These are phyloP conservation scores for Pichia exigua DNA, from an alignment of 805 yeast species.

Conservation along the genomic window DNA sequence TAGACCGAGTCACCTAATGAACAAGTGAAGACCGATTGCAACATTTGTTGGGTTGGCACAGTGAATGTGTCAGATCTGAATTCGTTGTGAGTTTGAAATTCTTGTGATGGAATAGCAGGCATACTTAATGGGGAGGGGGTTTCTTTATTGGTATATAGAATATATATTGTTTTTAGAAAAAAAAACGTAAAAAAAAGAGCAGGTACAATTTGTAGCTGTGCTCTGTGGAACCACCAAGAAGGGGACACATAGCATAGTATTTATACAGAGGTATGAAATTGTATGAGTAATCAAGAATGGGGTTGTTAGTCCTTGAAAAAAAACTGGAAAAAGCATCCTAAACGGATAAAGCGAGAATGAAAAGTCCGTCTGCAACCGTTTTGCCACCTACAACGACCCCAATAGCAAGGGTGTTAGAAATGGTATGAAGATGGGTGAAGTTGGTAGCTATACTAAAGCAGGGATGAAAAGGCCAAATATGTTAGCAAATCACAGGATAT, in stretches of 20 bases:
- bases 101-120: background rate
- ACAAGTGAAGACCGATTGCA: slow-evolving; percentile 48
- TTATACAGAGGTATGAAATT: background rate
- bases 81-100: slow-evolving; percentile 34
- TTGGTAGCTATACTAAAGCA: background rate
- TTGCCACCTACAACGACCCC: background rate
- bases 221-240: background rate
- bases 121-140: background rate
- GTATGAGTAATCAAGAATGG: background rate
- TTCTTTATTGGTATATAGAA: too few species aligned
- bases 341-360: background rate
- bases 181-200: too few species aligned
- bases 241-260: background rate
- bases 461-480: background rate
- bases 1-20: slow-evolving; percentile 86
- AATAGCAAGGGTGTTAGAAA: background rate
- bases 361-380: background rate
- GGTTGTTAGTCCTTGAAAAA: background rate
- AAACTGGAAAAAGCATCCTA: background rate
- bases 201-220: too few species aligned
- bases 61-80: slow-evolving; percentile 84
- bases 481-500: background rate
- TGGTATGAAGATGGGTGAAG: background rate
- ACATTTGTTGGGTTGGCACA: slow-evolving; percentile 70
- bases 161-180: too few species aligned